A percentile compares a stretch with the other conserved stretches of the same genome.
Conservation (phyloP, 352 stramenopile species). For the Phytophthora ramorum region DNA sequence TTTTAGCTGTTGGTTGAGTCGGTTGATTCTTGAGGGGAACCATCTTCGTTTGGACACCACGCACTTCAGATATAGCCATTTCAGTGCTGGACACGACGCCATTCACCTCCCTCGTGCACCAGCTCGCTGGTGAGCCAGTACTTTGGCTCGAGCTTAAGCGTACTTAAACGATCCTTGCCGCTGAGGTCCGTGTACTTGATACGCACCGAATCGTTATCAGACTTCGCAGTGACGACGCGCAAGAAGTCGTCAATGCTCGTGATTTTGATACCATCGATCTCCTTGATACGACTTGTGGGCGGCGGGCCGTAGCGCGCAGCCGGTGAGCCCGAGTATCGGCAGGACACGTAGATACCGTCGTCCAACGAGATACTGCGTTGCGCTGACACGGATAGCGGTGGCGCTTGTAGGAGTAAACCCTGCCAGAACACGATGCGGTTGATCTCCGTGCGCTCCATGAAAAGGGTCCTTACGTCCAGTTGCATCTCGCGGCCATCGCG, state of each 20-base stretch:
- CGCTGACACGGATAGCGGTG: slow-evolving; percentile 86
- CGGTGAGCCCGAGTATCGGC: slow-evolving; percentile 87
- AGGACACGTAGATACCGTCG: slow-evolving; percentile 89
- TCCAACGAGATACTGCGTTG: slow-evolving; percentile 85
- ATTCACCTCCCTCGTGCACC: slow-evolving; percentile 78
- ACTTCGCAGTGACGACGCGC: slow-evolving; percentile 60
- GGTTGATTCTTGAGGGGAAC: neutral
- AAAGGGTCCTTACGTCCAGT: slow-evolving; percentile 78
- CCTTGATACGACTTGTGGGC: slow-evolving; percentile 90
- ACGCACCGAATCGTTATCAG: slow-evolving; percentile 79
- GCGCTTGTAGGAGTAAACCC: slow-evolving; percentile 89
- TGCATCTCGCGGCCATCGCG: slow-evolving; percentile 77
- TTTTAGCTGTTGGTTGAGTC: neutral
- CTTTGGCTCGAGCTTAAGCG: slow-evolving; percentile 89
- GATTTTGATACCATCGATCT: slow-evolving; percentile 90
- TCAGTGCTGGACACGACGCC: slow-evolving; percentile 67
- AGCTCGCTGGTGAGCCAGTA: slow-evolving; percentile 93
- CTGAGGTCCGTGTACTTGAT: slow-evolving; percentile 92
- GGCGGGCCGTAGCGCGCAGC: slow-evolving; percentile 89
- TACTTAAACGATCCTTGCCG: slow-evolving; percentile 87
- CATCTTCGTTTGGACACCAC: neutral
- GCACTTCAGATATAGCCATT: neutral
- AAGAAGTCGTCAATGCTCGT: slow-evolving; percentile 92
- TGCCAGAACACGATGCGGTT: slow-evolving; percentile 94
- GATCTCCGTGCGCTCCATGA: slow-evolving; percentile 87